Conservation (phyloP, 2,329 filamentous ascomycete species). For the Rosellinia necatrix region DNA sequence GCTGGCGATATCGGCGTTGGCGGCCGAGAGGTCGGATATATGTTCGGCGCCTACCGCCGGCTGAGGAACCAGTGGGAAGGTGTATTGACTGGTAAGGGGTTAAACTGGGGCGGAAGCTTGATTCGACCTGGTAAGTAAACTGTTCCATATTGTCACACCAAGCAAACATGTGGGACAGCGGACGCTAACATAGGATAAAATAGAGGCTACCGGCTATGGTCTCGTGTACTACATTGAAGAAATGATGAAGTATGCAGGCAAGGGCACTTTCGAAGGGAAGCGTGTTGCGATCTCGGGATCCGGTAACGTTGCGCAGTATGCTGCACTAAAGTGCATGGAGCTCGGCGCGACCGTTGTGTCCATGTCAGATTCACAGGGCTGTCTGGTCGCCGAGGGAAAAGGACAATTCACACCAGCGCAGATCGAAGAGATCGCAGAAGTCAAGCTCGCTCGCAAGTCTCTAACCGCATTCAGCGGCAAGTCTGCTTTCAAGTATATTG, state of each 20-base stretch:
- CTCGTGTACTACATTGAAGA: conserved; percentile 95
- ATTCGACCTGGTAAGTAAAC: conserved; percentile 72
- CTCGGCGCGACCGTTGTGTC: conserved; percentile 92
- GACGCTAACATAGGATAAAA: conserved; percentile 14
- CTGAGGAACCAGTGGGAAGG: conserved; percentile 92
- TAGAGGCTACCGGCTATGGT: conserved; percentile 94
- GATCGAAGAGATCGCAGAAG: conserved; percentile 74
- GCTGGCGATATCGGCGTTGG: conserved; percentile 96
- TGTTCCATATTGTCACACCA: background rate
- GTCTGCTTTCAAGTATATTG: conserved; percentile 77
- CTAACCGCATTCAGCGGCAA: conserved; percentile 72
- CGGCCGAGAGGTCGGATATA: conserved; percentile 88
- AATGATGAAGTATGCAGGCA: conserved; percentile 91
- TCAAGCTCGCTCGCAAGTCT: conserved; percentile 87
- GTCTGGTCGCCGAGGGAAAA: conserved; percentile 74
- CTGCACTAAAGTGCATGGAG: conserved; percentile 94
- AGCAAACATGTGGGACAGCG: background rate
- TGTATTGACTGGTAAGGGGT: conserved; percentile 94
- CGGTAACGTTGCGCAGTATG: conserved; percentile 97
- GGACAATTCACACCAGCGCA: conserved; percentile 78
- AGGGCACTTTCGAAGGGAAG: conserved; percentile 87
- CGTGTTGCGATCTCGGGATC: conserved; percentile 94
- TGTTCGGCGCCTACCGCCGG: conserved; percentile 93
- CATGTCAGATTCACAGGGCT: conserved; percentile 88
- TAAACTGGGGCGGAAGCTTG: conserved; percentile 87